Evolutionary conservation across 75 land plant species (phyloP), one percentile per base, ranked within the genome.

Genomic region (Cryptomeria japonica): DNA sequence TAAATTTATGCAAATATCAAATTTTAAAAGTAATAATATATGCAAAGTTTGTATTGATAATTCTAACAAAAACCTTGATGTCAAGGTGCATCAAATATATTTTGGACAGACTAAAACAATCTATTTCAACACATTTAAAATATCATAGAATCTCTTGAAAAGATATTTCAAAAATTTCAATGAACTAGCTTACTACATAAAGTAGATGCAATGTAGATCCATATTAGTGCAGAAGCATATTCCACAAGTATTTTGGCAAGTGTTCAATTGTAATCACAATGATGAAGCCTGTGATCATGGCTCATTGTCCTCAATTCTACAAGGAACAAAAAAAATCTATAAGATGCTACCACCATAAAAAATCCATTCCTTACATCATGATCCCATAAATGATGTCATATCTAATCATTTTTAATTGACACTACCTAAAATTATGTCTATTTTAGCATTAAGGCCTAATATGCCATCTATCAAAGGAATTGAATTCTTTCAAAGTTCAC

Each of bases 191-290:
- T 41, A n/a, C 32, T 41, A 83, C 31, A 41, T 41, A 83, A 13
- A 15, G 49, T 44, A 44, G 14, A 41, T 25, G n/a, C n/a, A 41
- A 25, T 80, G 36, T 83, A 41, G 84, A 25, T 83, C n/a, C 44
- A 83, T 49, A 49, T 85, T 55, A 85, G 68, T 38, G 86, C 56
- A 85, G 86, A 85, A 18, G 86, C 86, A 53, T 85, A 85, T 55
- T 85, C 64, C n/a, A 49, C 86, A 34, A 85, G 64, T 46, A 51
- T 85, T 22, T 37, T 85, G 56, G 86, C 86, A 53, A 85, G 58
- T 49, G 86, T 85, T 42, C 38, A 61, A 53, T 85, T 85, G 36
- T 85, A 85, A 15, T 1, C 18, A 22, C 42, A 32, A 25, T 25
- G 49, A 44, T 28, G 31, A 80, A 41, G 83, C 41, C 22, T 80